Evolutionary conservation across 2,329 filamentous ascomycete species (phyloP), one percentile per base, ranked within the genome.

Genomic region (Rachicladosporium sp.): DNA sequence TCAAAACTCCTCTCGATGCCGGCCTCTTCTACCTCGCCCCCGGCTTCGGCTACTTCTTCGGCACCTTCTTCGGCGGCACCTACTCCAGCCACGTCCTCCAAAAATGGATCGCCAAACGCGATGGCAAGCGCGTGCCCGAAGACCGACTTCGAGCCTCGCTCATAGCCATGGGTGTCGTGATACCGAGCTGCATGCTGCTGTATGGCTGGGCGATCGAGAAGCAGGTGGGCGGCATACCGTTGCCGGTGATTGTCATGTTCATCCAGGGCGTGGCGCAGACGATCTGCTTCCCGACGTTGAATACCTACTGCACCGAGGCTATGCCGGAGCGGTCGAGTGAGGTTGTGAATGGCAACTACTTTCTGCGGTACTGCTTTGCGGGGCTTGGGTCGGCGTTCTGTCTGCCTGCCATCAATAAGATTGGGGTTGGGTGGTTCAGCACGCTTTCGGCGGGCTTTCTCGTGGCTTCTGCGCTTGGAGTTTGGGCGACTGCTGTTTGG

Each of bases 381-480:
- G 82, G 81, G 8, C 61, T 74, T 4, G 82, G 76, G 0, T 82
- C 77, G 2, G 83, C 80, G 0, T 73, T 76, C 2, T 82, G 82
- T 40, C 65, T 91, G 41, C 85, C 85, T 0, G 80, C 78, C 1
- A 71, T 87, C n/a, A 66, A 86, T 43, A 64, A 60, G 23, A 80
- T 91, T 40, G 84, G 85, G 3, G 78, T 89, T 1, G 85, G 84
- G 0, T 88, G 82, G 81, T 88, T 87, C 56, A 78, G 72, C 34
- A 87, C 82, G 1, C 78, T 87, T 42, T 75, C 69, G 36, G 72
- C 76, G 0, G 40, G 60, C 1, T 80, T 81, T 43, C 52, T 82
- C 36, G 53, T 74, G 1, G 48, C 60, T 3, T 52, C 50, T 5
- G 51, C 73, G 0, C 50, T 53, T 1, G 61, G 61, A 6, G 61